These are phyloP conservation scores for Metschnikowia kunwiensis DNA, from an alignment of 805 yeast genomes.

Conservation along the genomic window DNA sequence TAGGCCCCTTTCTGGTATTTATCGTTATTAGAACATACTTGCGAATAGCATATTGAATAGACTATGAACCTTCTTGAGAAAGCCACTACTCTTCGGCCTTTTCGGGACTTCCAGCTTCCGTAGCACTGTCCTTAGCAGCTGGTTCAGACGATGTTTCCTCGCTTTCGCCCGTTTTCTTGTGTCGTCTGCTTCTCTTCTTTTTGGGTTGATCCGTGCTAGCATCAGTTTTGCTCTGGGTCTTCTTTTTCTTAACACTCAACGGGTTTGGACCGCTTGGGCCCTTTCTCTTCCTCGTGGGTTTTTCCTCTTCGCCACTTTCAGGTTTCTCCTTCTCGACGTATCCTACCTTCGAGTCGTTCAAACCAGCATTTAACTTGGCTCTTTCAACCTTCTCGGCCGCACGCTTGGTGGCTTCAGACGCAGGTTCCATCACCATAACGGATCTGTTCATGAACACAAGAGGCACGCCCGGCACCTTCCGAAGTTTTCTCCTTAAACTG, in stretches of 20 bases:
- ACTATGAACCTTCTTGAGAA: background rate
- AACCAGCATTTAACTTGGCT: constrained; percentile 69
- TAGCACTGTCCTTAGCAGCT: background rate
- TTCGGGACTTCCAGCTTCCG: background rate
- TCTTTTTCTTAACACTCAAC: constrained; percentile 78
- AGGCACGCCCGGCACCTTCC: constrained; percentile 88
- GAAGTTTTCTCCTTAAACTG: constrained; percentile 60
- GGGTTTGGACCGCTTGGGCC: constrained; percentile 90
- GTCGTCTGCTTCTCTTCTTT: constrained; percentile 17
- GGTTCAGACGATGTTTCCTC: constrained; percentile 3
- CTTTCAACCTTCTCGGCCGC: constrained; percentile 50
- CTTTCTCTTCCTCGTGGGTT: constrained; percentile 46
- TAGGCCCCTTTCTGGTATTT: background rate
- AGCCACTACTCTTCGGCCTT: background rate
- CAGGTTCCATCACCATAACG: constrained; percentile 95
- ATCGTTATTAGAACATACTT: background rate
- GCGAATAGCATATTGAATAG: background rate
- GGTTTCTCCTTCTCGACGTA: constrained; percentile 22
- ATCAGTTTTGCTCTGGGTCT: constrained; percentile 40
- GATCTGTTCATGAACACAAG: constrained; percentile 81
- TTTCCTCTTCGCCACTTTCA: constrained; percentile 19
- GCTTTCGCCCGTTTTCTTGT: constrained; percentile 9
- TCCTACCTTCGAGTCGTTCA: constrained; percentile 65
- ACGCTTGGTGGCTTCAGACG: constrained; percentile 62
- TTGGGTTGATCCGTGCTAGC: constrained; percentile 5